Conservation (phyloP, 1,284 basidiomycete genomes). For the Chalciporus sp. region DNA sequence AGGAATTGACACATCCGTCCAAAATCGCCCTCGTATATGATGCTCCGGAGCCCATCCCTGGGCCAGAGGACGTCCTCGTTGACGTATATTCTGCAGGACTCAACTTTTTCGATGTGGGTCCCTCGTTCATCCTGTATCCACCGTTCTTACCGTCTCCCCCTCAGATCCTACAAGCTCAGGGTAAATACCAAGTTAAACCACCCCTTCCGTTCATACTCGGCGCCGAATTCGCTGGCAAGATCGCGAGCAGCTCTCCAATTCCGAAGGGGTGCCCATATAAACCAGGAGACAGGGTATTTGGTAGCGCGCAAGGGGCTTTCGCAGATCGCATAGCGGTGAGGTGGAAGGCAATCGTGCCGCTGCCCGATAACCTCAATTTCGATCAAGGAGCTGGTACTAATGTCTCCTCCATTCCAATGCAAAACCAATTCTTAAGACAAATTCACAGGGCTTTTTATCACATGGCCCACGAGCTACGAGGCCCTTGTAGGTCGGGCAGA, state of each 20-base stretch:
- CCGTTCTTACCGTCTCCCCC: background rate
- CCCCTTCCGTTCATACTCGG: constrained; percentile 84
- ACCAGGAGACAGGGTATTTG: constrained; percentile 89
- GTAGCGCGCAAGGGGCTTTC: constrained; percentile 79
- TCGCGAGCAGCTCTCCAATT: constrained; percentile 76
- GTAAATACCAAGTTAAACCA: constrained; percentile 86
- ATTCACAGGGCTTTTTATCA: constrained; percentile 64
- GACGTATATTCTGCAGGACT: constrained; percentile 80
- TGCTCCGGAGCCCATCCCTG: constrained; percentile 60
- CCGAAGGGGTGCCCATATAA: constrained; percentile 82
- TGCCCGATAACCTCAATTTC: constrained; percentile 65
- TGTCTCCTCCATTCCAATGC: constrained; percentile 31
- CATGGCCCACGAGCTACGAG: constrained; percentile 92
- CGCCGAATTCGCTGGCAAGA: constrained; percentile 83
- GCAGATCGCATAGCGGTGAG: constrained; percentile 70
- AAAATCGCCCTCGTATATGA: constrained; percentile 60
- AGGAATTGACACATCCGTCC: constrained; percentile 73
- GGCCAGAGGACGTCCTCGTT: constrained; percentile 69
- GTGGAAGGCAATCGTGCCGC: constrained; percentile 51
- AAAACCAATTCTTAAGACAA: constrained; percentile 32
- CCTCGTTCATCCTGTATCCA: background rate
- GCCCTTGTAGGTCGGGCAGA: constrained; percentile 84
- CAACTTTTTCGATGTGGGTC: constrained; percentile 78
- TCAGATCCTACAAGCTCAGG: constrained; percentile 83
- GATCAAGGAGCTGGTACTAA: constrained; percentile 62